Evolutionary conservation across 2,329 filamentous ascomycete genomes (phyloP), one percentile per base, ranked within the genome.

Genomic region (Lecanicillium sp.): DNA sequence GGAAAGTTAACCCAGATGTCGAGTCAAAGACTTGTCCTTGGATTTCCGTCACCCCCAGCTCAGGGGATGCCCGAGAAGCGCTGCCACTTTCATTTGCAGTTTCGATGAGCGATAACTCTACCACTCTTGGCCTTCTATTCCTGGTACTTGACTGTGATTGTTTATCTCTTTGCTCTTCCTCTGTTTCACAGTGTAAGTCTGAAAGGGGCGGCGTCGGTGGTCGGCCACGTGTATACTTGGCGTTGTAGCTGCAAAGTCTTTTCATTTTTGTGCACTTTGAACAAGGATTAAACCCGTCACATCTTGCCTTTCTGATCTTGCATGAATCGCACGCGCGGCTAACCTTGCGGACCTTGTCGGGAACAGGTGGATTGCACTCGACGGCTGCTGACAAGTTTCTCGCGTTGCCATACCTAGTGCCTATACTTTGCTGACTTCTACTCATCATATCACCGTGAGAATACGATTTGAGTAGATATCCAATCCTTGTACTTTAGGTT

Each of bases 21-120:
- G 67, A 64, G 11, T 72, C 71, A 13, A 72, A 62, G 38, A 71
- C 71, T 32, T 75, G 69, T 1, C 69, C 71, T 39, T 70, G 65
- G 3, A 73, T 65, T 43, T 73, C 70, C 2, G 69, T 64, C 15
- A 63, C 60, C 5, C 58, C 62, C 4, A 62, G 60, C 35, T 65
- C 69, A 1, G 65, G 70, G 1, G 68, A 74, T 15, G 38, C 51
- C 16, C 48, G 48, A 3, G 44, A 54, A 12, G 9, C 2, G 13
- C 13, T 15, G 12, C 14, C 14, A 19, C 20, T 9, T 13, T 20
- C 33, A 35, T 19, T 25, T 6, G 6, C 6, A 25, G 22, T 25
- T 25, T 25, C 22, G 11, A 7, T 25, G 11, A 25, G 7, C 6
- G 22, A 25, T 25, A 25, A 6, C 22, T 6, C 22, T n/a, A n/a